phyloP scores from a whole-genome alignment of 148 eudicot genomes.

The Rheum nobile region DNA sequence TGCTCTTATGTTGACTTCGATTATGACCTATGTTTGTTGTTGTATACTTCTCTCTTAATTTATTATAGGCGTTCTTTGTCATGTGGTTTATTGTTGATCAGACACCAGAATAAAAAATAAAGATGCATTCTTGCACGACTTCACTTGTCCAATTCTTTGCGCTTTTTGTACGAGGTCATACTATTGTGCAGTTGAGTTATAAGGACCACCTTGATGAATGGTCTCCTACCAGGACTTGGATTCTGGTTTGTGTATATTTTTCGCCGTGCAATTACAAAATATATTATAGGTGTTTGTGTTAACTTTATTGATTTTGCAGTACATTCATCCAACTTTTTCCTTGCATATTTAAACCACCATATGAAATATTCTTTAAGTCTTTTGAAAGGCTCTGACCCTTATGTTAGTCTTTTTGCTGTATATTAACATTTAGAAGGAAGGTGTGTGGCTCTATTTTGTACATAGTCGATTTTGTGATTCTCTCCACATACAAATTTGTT shows the following conservation, averaged over 20 bases:
- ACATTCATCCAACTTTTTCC: background rate
- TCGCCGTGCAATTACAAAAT: background rate
- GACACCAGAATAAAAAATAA: background rate
- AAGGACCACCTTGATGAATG: background rate
- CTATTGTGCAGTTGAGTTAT: background rate
- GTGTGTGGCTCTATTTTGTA: background rate
- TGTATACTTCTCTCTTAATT: background rate
- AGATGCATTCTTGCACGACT: background rate
- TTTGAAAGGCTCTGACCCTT: background rate
- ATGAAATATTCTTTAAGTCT: background rate
- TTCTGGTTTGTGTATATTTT: background rate
- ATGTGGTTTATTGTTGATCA: background rate
- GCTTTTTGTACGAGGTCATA: background rate
- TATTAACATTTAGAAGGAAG: background rate
- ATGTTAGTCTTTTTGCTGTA: background rate
- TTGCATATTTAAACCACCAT: background rate
- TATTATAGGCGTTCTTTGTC: background rate
- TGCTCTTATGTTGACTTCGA: background rate
- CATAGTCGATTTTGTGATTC: background rate
- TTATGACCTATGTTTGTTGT: background rate
- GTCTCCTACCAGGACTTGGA: background rate
- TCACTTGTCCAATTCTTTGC: background rate
- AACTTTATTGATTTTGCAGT: background rate
- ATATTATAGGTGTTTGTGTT: background rate
- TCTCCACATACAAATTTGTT: background rate